A percentile compares a stretch with the other conserved stretches of the same genome.
Conservation (phyloP, 306 rosid species). For the Glycine tomentella region DNA sequence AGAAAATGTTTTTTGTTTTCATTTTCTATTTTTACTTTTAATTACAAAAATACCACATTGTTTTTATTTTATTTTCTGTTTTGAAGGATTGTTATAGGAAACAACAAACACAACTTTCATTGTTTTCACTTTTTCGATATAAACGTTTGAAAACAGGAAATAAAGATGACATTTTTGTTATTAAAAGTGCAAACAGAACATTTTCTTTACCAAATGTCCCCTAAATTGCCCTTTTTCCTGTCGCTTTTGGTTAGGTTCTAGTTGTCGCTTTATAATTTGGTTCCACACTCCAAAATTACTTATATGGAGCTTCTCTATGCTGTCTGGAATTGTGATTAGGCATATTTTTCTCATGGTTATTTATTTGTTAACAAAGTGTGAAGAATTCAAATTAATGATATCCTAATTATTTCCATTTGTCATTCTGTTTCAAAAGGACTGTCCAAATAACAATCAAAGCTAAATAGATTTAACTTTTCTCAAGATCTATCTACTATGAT, state of each 20-base stretch:
- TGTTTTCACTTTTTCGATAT: background rate
- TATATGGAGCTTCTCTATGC: background rate
- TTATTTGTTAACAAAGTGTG: background rate
- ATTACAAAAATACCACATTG: background rate
- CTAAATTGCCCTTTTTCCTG: background rate
- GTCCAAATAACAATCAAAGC: background rate
- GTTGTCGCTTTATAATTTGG: conserved; percentile 2
- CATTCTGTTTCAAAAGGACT: background rate
- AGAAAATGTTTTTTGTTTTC: background rate
- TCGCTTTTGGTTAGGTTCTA: background rate
- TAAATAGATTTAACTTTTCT: background rate
- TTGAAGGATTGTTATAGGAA: background rate
- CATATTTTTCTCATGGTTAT: background rate
- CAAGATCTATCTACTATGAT: background rate
- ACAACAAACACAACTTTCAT: background rate
- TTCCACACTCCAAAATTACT: background rate
- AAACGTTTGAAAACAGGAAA: background rate
- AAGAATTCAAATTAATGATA: conserved; percentile 10
- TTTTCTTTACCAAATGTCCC: background rate
- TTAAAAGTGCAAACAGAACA: background rate
- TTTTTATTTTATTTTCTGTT: background rate
- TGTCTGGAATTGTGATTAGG: background rate
- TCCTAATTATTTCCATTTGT: conserved; percentile 1
- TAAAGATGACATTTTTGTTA: background rate
- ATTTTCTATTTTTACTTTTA: background rate